These are phyloP conservation scores for Cryptococcus depauperatus DNA, from an alignment of 1,284 basidiomycete genomes.

Conservation along the genomic window DNA sequence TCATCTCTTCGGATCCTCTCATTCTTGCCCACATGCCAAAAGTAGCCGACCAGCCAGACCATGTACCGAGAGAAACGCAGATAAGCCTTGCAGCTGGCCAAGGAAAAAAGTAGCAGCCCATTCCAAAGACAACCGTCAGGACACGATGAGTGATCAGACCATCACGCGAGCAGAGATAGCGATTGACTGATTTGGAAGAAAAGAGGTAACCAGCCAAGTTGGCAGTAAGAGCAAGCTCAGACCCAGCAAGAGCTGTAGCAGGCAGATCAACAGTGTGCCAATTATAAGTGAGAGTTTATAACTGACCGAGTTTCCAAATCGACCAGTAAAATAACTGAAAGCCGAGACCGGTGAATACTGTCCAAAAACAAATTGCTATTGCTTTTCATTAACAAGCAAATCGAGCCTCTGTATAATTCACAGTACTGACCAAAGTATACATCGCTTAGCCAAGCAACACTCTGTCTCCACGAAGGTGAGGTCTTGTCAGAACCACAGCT, in stretches of 20 bases:
- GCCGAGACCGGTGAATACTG: constrained; percentile 70
- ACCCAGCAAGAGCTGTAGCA: constrained; percentile 50
- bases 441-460: constrained; percentile 34
- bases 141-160: constrained; percentile 51
- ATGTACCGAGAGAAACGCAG: constrained; percentile 54
- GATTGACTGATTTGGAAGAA: constrained; percentile 47
- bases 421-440: constrained; percentile 34
- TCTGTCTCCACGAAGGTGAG: constrained; percentile 4
- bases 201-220: constrained; percentile 60
- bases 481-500: background rate
- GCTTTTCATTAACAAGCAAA: background rate
- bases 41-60: constrained; percentile 51
- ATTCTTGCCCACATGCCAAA: constrained; percentile 54
- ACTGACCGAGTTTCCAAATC: constrained; percentile 69
- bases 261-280: constrained; percentile 3
- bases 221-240: constrained; percentile 62
- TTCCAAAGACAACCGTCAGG: constrained; percentile 52
- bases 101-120: constrained; percentile 55
- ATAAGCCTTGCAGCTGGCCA: constrained; percentile 55
- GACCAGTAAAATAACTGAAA: constrained; percentile 87
- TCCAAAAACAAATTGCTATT: constrained; percentile 81
- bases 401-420: background rate
- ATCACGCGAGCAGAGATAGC: constrained; percentile 48
- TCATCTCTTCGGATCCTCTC: constrained; percentile 46
- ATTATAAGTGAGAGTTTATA: constrained; percentile 37